Base-by-base conservation (phyloP, 1,284 basidiomycete genomes). In the Athelia psychrophila region DNA sequence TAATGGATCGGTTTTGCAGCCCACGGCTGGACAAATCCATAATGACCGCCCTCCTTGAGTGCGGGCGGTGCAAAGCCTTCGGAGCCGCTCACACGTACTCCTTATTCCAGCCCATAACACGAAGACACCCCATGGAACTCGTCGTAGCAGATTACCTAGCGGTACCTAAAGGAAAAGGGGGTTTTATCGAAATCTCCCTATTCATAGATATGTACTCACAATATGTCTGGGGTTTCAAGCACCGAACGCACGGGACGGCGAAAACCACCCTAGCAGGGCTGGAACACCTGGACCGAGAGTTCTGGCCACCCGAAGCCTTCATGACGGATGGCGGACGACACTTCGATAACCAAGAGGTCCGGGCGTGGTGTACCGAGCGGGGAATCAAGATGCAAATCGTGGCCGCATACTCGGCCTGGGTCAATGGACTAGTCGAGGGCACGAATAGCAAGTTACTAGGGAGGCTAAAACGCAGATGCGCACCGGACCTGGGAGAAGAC, bases 261-360 rank as follows among this genome's bases (percentile, higher is more conserved):
- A 57, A 56, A 16, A 56, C 56, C 1, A 66, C 60, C 0, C 52
- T 58, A 2, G 45, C 54, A 8, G 44, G 24, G 3, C 52, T 64
- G 1, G 25, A 45, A 13, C 27, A 48, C 22, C 58, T 65, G 13
- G 49, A 32, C 20, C 32, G 53, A 5, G 27, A 24, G 3, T 59
- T 51, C 32, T 33, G 38, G 20, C 40, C 51, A 10, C 55, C 57
- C 2, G 50, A 59, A 16, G 48, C 51, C 10, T 60, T 65, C 53
- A 61, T 62, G 58, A 49, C 62, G 2, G 62, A 66, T 47, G 59
- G 63, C 4, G 60, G 64, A 1, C 48, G 46, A 10, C 64, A 64
- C 50, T 66, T 66, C 50, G 48, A 60, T 30, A 55, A 55, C 40
- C 27, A 57, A 5, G 55, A 59, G 30, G 62, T 64, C 0, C 16